phyloP scores from a whole-genome alignment of 192 early-diverging fungal genomes.

The Backusella luteola region DNA sequence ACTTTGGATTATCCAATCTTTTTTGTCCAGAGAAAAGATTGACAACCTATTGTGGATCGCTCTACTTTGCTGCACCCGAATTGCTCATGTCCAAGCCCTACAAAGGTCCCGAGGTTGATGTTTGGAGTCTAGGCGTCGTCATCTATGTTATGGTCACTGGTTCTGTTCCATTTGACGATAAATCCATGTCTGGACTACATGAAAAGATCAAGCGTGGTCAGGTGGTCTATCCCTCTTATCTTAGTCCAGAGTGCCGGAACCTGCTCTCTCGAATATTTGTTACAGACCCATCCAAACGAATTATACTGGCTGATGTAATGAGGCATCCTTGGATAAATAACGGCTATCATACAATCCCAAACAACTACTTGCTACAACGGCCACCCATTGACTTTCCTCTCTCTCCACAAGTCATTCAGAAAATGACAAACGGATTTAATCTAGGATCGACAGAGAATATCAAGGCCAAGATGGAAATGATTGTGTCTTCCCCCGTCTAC shows the following conservation, averaged over 20 bases:
- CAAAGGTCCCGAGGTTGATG: constrained; percentile 84
- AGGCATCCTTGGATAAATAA: constrained; percentile 76
- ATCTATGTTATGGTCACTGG: constrained; percentile 86
- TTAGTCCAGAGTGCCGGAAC: constrained; percentile 59
- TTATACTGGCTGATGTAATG: constrained; percentile 68
- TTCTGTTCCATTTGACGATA: constrained; percentile 83
- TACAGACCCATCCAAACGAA: constrained; percentile 66
- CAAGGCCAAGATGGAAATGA: constrained; percentile 44
- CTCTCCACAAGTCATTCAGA: constrained; percentile 54
- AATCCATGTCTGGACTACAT: constrained; percentile 81
- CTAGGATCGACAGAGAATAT: constrained; percentile 69
- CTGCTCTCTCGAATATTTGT: constrained; percentile 70
- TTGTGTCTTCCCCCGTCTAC: constrained; percentile 53
- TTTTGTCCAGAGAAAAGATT: constrained; percentile 53
- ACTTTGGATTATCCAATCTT: constrained; percentile 85
- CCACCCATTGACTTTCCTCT: constrained; percentile 54
- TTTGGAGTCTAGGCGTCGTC: constrained; percentile 87
- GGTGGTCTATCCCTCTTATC: constrained; percentile 70
- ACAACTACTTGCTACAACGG: constrained; percentile 63
- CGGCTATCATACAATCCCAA: constrained; percentile 50
- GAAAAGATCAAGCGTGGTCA: constrained; percentile 80
- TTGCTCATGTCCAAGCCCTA: constrained; percentile 81
- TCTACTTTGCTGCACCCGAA: constrained; percentile 85
- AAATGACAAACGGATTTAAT: constrained; percentile 70
- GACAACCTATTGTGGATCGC: constrained; percentile 61